Evolutionary conservation across 2,329 filamentous ascomycete genomes (phyloP).

Genomic region (Thermomyces lanuginosus): DNA sequence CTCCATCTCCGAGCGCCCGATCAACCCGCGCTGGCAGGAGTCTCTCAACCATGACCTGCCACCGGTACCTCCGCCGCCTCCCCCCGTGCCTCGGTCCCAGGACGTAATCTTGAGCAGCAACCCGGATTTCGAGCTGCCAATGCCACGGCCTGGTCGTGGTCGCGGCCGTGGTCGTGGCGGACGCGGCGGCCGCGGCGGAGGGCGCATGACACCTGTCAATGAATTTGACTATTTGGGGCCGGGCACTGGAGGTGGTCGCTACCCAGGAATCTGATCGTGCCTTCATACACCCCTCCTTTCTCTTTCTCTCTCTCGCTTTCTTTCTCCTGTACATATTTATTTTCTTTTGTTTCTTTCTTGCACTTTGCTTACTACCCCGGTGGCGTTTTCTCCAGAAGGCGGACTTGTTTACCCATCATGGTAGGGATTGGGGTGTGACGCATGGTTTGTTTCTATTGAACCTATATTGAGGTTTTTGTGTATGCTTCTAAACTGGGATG

Average conservation of each 20-base stretch:
- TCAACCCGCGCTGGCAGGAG: constrained; percentile 71
- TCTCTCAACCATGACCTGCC: constrained; percentile 27
- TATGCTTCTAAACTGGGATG: too few relatives aligned
- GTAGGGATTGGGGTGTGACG: too few relatives aligned
- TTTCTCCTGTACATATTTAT: background rate
- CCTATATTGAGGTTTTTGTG: too few relatives aligned
- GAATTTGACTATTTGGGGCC: too few relatives aligned
- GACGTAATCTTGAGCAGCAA: constrained; percentile 65
- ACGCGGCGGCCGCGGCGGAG: constrained; percentile 6
- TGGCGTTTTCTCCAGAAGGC: background rate
- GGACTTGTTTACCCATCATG: background rate
- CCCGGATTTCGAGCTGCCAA: constrained; percentile 67
- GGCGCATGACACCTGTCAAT: constrained; percentile 8
- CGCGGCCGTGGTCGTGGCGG: constrained; percentile 8
- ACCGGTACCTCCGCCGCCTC: constrained; percentile 33
- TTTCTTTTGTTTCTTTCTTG: background rate
- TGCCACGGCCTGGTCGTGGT: constrained; percentile 8
- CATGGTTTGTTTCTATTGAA: too few relatives aligned
- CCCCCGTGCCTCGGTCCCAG: constrained; percentile 40
- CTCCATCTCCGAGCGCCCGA: constrained; percentile 68
- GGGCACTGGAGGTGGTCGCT: constrained; percentile 2
- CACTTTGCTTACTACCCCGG: background rate
- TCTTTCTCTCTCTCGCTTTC: background rate
- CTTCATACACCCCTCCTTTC: constrained; percentile 1
- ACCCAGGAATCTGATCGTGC: background rate